Evolutionary conservation across 2,329 filamentous ascomycete genomes (phyloP), one percentile per base, ranked within the genome.

Genomic region (Hypoxylon sp.): DNA sequence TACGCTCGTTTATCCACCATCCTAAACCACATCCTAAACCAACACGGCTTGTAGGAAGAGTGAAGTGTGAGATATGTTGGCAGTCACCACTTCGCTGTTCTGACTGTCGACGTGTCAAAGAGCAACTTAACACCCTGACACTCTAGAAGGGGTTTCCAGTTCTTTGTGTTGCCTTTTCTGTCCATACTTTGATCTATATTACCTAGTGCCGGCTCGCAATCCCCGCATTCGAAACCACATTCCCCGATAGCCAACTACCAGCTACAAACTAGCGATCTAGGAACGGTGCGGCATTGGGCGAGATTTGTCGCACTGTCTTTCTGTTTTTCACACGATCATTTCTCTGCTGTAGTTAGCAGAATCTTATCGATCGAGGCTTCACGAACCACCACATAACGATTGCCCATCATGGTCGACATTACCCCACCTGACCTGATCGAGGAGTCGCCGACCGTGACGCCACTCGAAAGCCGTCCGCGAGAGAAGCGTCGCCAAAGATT

Each of bases 401-500:
- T 34, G 30, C 19, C 48, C 22, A 55, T 15, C 26, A 67, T 67
- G 67, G 39, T 53, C 22, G 67, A 61, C 54, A 65, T 64, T 43
- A 60, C 51, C 47, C 64, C 64, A 49, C 51, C 66, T 11, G 59
- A 64, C 28, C 59, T 68, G 19, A 64, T 67, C 22, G 59, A 65
- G 55, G 67, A 61, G 43, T 62, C 64, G 34, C 57, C 65, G 22
- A 49, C 50, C 13, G 22, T 34, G 30, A 56, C 68, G 24, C 67
- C 68, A 17, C 58, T 68, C 11, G 76, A 76, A 34, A 67, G 62
- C 39, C 78, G 77, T 2, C 81, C 80, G 24, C 92, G 90, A 77
- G 81, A 86, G 59, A 93, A 89, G 75, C 85, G 87, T 55, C 87
- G 91, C 48, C 87, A 89, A 71, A 87, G 89, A 62, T 78, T 97